Percentiles rank a stretch among this genome's conserved stretches.
Evolutionary conservation across 2,329 filamentous ascomycete species (phyloP).

Genomic region (Aspergillus latus): DNA sequence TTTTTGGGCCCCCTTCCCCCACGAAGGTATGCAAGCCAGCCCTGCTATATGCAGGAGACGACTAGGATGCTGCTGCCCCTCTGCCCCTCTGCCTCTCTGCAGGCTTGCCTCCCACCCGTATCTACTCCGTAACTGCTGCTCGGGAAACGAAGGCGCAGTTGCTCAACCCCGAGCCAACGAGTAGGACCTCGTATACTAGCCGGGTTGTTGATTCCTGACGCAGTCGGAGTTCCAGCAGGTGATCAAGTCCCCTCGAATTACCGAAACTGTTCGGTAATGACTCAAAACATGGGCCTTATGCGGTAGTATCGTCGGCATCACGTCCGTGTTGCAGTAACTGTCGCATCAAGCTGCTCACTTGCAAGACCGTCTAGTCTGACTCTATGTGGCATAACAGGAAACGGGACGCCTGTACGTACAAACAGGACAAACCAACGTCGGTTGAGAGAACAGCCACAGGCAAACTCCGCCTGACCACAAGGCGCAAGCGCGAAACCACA

Average conservation of each 20-base stretch:
- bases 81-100: too few species aligned
- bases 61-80: not conserved
- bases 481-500: not conserved
- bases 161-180: not conserved
- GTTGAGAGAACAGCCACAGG: not conserved
- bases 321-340: not conserved
- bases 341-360: not conserved
- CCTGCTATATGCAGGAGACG: slow-evolving; percentile 17
- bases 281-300: not conserved
- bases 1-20: not conserved
- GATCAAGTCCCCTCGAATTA: not conserved
- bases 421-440: not conserved
- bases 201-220: not conserved
- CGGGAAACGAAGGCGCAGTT: not conserved
- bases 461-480: not conserved
- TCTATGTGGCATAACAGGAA: not conserved
- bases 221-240: not conserved
- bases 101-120: not conserved
- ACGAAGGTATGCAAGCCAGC: slow-evolving; percentile 9
- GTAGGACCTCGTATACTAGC: not conserved
- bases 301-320: not conserved
- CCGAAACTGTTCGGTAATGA: not conserved
- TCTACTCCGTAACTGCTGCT: not conserved
- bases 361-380: not conserved
- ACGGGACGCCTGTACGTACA: not conserved